Evolutionary conservation across 192 early-diverging fungal species (phyloP), one percentile per base, ranked within the genome.

Genomic region (Funneliformis geosporum): DNA sequence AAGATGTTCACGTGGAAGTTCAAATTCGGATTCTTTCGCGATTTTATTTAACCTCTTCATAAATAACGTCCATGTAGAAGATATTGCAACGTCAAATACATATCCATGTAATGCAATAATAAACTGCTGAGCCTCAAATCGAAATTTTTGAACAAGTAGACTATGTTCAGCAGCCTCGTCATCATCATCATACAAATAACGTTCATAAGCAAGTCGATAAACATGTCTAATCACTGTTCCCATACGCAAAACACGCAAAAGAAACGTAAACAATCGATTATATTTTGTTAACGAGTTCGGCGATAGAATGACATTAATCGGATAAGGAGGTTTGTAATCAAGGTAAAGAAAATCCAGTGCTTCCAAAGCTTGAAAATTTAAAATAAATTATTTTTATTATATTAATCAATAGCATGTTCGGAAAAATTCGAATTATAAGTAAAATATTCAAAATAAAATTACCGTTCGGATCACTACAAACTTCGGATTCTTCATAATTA

Each of bases 291-390:
- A 46, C 14, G 79, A 73, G 4, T 60, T 73, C 8, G 83, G 71
- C 0, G 87, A 86, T 38, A 88, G 83, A 39, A 89, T 39, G 2
- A 87, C 70, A 28, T 83, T 85, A 10, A 89, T 66, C 0, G 88
- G 88, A 23, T 84, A 80, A 10, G 83, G 81, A 12, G 87, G 81
- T 60, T 83, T 81, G 79, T 88, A 89, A 16, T 82, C 72, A 46
- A 89, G 50, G 10, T 85, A 84, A 27, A 89, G 78, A 75, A 88
- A 89, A 46, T 89, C 88, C 3, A 88, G 76, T n/a, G 87, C 86
- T 38, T 86, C 85, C 8, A 88, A 50, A 18, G 84, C 83, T 84
- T 55, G 39, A 43, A 25, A 75, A 44, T 23, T 65, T 47, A 64
- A 27, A 39, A 66, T 25, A 18, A 65, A 46, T 38, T 68, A 39